These are phyloP conservation scores for Xylaria sp. DNA, from an alignment of 2,329 filamentous ascomycete species.

Conservation along the genomic window DNA sequence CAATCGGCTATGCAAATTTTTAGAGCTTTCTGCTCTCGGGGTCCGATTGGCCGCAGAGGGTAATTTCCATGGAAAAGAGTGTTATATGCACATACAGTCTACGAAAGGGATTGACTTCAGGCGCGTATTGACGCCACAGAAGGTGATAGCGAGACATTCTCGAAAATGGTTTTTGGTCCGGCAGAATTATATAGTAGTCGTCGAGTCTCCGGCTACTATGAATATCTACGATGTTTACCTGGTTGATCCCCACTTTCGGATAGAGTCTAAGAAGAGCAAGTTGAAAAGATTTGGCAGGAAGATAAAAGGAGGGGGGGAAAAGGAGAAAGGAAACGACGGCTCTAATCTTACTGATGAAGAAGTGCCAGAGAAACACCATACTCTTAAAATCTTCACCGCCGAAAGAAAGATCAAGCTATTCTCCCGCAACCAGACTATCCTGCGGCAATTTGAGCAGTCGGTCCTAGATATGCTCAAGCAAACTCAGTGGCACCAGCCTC, in stretches of 20 bases:
- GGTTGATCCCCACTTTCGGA: conserved; percentile 88
- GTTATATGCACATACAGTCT: conserved; percentile 90
- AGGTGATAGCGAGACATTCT: conserved; percentile 83
- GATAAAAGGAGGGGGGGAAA: conserved; percentile 72
- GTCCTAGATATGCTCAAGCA: conserved; percentile 85
- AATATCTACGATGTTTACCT: conserved; percentile 98
- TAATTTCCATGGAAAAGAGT: conserved; percentile 98
- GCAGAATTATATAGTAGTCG: conserved; percentile 96
- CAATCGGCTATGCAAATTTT: conserved; percentile 93
- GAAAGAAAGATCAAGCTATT: conserved; percentile 93
- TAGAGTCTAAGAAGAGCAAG: conserved; percentile 77
- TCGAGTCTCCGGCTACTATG: conserved; percentile 99
- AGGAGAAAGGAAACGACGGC: conserved; percentile 46
- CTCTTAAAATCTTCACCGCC: conserved; percentile 86
- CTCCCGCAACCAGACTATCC: conserved; percentile 87
- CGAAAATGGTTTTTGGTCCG: conserved; percentile 99
- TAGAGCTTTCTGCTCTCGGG: conserved; percentile 93
- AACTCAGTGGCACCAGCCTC: conserved; percentile 83
- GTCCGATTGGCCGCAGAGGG: conserved; percentile 94
- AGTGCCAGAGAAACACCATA: conserved; percentile 70
- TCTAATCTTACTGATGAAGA: conserved; percentile 52
- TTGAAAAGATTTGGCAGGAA: conserved; percentile 65
- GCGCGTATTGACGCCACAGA: conserved; percentile 79
- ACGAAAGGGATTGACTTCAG: conserved; percentile 89
- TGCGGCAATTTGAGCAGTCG: conserved; percentile 93